Evolutionary conservation across 345 rosid species (phyloP).

Genomic region (Erucastrum elatum): DNA sequence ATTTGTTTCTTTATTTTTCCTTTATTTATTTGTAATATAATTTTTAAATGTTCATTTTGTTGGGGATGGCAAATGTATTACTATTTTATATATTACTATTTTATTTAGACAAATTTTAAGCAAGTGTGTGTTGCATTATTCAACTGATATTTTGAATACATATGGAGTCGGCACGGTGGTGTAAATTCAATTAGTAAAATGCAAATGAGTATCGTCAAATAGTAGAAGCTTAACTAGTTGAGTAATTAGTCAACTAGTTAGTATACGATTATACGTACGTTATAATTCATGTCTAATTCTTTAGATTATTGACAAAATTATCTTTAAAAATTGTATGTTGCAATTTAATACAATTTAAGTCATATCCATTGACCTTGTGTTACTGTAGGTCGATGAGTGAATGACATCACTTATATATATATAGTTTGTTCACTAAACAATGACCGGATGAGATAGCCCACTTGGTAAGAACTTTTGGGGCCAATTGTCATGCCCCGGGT

Average conservation of each 20-base stretch:
- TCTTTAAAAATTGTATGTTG: not conserved
- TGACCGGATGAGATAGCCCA: too few relatives aligned
- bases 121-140: not conserved
- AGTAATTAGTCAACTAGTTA: not conserved
- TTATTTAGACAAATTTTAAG: too few relatives aligned
- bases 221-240: too few relatives aligned
- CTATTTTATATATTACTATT: too few relatives aligned
- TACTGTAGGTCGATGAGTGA: not conserved
- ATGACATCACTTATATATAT: not conserved
- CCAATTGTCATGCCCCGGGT: too few relatives aligned
- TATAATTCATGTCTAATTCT: not conserved
- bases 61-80: too few relatives aligned
- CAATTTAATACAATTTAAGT: slow-evolving; percentile 4
- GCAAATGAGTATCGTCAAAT: not conserved
- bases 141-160: not conserved
- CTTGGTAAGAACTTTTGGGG: too few relatives aligned
- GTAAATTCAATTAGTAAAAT: not conserved
- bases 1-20: not conserved
- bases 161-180: not conserved
- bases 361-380: not conserved
- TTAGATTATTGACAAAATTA: not conserved
- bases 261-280: not conserved
- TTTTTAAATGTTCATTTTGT: too few relatives aligned
- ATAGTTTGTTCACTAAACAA: not conserved
- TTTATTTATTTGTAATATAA: not conserved